Conservation (phyloP, 805 yeast genomes). For the Wickerhamomyces bisporus region DNA sequence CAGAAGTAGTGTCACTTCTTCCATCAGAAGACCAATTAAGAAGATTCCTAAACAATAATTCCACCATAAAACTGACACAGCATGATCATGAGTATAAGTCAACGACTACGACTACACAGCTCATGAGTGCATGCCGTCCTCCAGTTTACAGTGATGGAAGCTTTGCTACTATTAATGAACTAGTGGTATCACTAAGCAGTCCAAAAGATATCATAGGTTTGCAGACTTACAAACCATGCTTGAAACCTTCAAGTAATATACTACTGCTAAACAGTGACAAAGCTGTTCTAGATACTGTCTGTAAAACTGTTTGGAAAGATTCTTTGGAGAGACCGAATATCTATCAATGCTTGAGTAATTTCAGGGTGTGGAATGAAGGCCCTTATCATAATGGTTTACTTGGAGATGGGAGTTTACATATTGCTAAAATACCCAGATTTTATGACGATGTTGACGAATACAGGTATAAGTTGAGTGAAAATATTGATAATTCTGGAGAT, state of each 20-base stretch:
- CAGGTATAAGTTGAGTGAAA: slow-evolving; percentile 20
- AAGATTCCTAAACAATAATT: slow-evolving; percentile 35
- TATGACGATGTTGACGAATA: slow-evolving; percentile 11
- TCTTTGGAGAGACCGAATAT: slow-evolving; percentile 45
- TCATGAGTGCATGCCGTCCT: slow-evolving; percentile 21
- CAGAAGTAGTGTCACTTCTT: slow-evolving; percentile 37
- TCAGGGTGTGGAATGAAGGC: slow-evolving; percentile 50
- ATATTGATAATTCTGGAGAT: slow-evolving; percentile 16
- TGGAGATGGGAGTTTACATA: slow-evolving; percentile 48
- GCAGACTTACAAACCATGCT: slow-evolving; percentile 14
- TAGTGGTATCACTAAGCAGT: slow-evolving; percentile 14
- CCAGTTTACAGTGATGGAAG: slow-evolving; percentile 20
- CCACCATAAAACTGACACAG: slow-evolving; percentile 27
- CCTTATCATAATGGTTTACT: slow-evolving; percentile 42
- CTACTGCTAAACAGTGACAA: slow-evolving; percentile 72
- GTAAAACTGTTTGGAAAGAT: slow-evolving; percentile 49
- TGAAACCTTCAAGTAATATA: slow-evolving; percentile 44
- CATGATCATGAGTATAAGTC: slow-evolving; percentile 8
- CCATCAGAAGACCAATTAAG: slow-evolving; percentile 36
- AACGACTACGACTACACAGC: slow-evolving; percentile 6
- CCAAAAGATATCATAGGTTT: slow-evolving; percentile 14
- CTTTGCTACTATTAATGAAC: slow-evolving; percentile 15
- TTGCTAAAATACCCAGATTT: slow-evolving; percentile 42
- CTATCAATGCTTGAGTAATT: slow-evolving; percentile 45
- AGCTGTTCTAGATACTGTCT: slow-evolving; percentile 38